phyloP scores from a whole-genome alignment of 78 protist genomes.

The Monosiga brevicollis region DNA sequence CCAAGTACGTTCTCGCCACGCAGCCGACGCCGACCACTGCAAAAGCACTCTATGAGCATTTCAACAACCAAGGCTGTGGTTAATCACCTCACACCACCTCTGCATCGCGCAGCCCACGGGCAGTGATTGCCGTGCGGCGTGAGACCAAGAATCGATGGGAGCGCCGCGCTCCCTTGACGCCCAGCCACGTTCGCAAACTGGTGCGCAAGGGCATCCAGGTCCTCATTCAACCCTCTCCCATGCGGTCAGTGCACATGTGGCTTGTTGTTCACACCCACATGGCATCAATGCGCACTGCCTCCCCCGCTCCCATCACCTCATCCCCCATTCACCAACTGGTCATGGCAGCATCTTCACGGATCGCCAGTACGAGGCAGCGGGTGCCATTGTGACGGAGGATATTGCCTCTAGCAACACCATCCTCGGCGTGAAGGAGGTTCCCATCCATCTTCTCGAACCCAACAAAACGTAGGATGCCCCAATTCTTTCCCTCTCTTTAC shows the following conservation, averaged over 20 bases:
- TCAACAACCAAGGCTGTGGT: background rate
- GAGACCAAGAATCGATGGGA: constrained; percentile 86
- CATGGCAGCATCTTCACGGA: background rate
- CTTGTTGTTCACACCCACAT: background rate
- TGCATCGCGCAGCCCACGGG: background rate
- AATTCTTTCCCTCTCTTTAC: background rate
- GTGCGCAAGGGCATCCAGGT: constrained; percentile 43
- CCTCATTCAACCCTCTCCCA: constrained; percentile 73
- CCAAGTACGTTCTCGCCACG: no score
- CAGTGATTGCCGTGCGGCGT: constrained; percentile 57
- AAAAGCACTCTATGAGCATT: background rate
- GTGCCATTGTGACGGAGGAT: constrained; percentile 72
- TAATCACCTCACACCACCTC: background rate
- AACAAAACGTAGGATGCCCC: constrained; percentile 2
- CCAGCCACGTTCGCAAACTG: constrained; percentile 58
- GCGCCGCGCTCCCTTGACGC: constrained; percentile 86
- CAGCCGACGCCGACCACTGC: no score
- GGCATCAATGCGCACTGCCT: background rate
- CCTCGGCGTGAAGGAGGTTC: constrained; percentile 82
- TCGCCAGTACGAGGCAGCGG: constrained; percentile 28
- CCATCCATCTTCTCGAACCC: constrained; percentile 33
- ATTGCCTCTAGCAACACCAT: constrained; percentile 49
- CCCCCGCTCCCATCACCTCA: background rate
- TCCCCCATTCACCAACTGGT: background rate
- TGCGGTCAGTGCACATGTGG: constrained; percentile 39